Percentiles rank a stretch among this genome's conserved stretches.
Conservation (phyloP, 345 rosid genomes). For the Tarenaya hassleriana region DNA sequence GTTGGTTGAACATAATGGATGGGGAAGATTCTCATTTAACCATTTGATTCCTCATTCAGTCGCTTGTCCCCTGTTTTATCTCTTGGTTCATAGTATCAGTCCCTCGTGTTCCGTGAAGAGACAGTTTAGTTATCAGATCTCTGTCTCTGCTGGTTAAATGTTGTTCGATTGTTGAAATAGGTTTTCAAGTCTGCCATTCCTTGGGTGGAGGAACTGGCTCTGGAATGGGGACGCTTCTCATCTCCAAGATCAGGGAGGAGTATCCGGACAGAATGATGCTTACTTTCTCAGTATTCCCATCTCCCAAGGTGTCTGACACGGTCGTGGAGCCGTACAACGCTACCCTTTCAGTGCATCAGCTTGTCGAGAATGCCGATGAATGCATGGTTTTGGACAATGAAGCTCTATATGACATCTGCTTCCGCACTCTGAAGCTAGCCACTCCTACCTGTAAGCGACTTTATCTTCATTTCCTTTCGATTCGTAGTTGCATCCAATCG, state of each 20-base stretch:
- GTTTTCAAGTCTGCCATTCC: slow-evolving; percentile 63
- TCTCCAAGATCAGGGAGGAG: slow-evolving; percentile 64
- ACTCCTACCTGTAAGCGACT: slow-evolving; percentile 49
- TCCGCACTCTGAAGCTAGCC: slow-evolving; percentile 57
- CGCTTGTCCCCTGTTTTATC: no score
- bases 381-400: slow-evolving; percentile 62
- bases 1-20: no score
- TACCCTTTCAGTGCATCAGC: slow-evolving; percentile 59
- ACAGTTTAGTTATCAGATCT: no score
- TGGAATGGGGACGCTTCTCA: slow-evolving; percentile 65
- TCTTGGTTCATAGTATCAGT: no score
- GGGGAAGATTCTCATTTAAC: no score
- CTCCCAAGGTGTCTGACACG: no score
- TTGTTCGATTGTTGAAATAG: slow-evolving; percentile 21
- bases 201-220: slow-evolving; percentile 65
- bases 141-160: no score
- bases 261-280: slow-evolving; percentile 72
- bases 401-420: slow-evolving; percentile 62
- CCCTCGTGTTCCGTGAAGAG: no score
- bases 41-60: no score
- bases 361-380: slow-evolving; percentile 60
- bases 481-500: no score
- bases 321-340: slow-evolving; percentile 71
- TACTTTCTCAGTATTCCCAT: slow-evolving; percentile 65
- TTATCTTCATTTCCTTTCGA: no score